phyloP scores from a whole-genome alignment of 164 flowering plant species.

The Chloranthus sessilifolius region DNA sequence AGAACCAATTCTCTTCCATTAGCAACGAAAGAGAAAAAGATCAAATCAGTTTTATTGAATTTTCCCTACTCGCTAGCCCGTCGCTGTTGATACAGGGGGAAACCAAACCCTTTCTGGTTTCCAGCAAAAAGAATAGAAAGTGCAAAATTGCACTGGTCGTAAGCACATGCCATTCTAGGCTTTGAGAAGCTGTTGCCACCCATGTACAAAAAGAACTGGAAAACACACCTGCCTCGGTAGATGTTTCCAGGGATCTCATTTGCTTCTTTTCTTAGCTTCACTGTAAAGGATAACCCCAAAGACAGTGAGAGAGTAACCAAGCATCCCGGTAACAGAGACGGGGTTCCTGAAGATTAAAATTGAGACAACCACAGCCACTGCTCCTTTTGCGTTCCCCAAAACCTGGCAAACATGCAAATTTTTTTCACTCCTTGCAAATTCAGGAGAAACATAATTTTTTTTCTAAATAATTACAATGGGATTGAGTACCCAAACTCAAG shows the following conservation, averaged over 20 bases:
- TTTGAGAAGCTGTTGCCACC: constrained; percentile 11
- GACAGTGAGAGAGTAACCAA: constrained; percentile 86
- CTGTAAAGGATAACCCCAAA: constrained; percentile 87
- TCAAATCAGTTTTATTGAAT: constrained; percentile 34
- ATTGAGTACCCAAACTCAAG: not conserved
- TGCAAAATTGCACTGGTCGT: constrained; percentile 19
- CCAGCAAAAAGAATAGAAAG: constrained; percentile 35
- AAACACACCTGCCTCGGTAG: constrained; percentile 3
- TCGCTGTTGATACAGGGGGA: constrained; percentile 44
- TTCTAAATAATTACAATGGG: too few relatives aligned
- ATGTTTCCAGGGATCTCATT: constrained; percentile 23
- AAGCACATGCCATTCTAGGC: constrained; percentile 9
- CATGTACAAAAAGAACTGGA: constrained; percentile 11
- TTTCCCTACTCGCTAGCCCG: constrained; percentile 27
- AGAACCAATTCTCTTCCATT: constrained; percentile 21
- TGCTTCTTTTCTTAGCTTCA: constrained; percentile 90
- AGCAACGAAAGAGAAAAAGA: constrained; percentile 2
- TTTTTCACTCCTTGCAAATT: too few relatives aligned
- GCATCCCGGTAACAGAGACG: constrained; percentile 91
- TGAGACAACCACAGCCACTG: constrained; percentile 93
- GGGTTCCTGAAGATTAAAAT: constrained; percentile 88
- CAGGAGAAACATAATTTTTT: too few relatives aligned
- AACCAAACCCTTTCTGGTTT: constrained; percentile 27
- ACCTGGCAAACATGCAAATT: too few relatives aligned
- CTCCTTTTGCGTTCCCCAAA: constrained; percentile 95